phyloP scores from a whole-genome alignment of 108 stramenopile genomes.

The Fragilaria radians region DNA sequence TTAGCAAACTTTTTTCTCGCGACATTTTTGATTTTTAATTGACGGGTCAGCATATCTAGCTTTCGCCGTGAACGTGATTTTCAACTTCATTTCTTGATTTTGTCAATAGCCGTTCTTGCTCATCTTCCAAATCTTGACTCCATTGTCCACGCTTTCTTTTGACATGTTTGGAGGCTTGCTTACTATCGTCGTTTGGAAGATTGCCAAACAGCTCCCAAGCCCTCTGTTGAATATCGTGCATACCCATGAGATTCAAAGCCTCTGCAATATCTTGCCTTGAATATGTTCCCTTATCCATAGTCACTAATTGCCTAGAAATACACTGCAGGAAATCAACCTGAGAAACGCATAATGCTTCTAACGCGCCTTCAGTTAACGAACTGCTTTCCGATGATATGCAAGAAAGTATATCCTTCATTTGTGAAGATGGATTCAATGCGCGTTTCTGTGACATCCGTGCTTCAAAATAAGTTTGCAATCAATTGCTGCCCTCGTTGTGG shows the following conservation, averaged over 20 bases:
- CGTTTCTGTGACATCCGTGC: too few species aligned
- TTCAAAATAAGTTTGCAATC: too few species aligned
- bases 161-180: too few species aligned
- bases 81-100: background rate
- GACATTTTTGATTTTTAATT: too few species aligned
- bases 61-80: too few species aligned
- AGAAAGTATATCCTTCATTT: background rate
- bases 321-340: background rate
- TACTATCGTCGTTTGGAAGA: background rate
- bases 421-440: background rate
- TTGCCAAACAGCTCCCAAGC: background rate
- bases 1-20: background rate
- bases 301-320: background rate
- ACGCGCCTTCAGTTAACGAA: background rate
- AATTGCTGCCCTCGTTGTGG: too few species aligned
- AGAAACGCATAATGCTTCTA: background rate
- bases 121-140: constrained; percentile 3
- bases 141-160: background rate
- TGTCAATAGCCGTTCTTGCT: constrained; percentile 4
- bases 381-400: background rate
- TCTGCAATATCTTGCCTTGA: background rate
- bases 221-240: background rate
- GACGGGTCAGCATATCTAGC: too few species aligned
- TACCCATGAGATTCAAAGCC: background rate
- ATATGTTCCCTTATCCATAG: background rate